Percentiles rank a stretch among this genome's conserved stretches.
Evolutionary conservation across 2,329 filamentous ascomycete species (phyloP).

Genomic region (Phyllachora maydis): DNA sequence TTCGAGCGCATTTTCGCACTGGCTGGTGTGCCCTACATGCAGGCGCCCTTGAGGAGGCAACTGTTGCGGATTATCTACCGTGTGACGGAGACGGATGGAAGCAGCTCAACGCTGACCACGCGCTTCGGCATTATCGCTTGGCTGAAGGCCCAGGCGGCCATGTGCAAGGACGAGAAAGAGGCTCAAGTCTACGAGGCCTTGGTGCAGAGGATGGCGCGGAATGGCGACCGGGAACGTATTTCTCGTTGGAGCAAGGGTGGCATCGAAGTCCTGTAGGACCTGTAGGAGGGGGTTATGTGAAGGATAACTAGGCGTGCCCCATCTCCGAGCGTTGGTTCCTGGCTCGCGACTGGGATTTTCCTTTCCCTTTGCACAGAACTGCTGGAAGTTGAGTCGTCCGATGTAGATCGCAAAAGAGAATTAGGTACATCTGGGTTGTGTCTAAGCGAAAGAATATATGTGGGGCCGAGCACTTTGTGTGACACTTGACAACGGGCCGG

Average conservation of each 20-base stretch:
- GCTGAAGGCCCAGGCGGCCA: constrained; percentile 40
- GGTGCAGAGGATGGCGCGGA: constrained; percentile 36
- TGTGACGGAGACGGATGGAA: constrained; percentile 44
- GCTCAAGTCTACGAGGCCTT: constrained; percentile 22
- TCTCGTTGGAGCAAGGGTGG: constrained; percentile 50
- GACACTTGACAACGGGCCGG: no score
- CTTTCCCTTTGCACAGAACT: no score
- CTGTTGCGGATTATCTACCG: constrained; percentile 42
- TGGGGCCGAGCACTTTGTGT: no score
- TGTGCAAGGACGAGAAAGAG: constrained; percentile 10
- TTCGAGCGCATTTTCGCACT: constrained; percentile 58
- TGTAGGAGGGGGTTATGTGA: no score
- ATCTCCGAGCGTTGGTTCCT: no score
- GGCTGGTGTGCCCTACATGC: constrained; percentile 45
- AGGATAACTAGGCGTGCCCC: no score
- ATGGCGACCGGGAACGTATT: constrained; percentile 45
- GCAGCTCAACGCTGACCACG: constrained; percentile 64
- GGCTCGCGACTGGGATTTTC: no score
- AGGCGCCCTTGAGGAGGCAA: constrained; percentile 35
- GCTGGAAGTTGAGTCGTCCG: no score
- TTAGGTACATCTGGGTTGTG: no score
- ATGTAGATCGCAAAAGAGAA: no score
- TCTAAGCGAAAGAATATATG: no score
- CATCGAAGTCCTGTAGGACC: no score
- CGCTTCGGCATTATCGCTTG: constrained; percentile 56